phyloP scores from a whole-genome alignment of 305 asterid genomes.

The Euphrasia arctica region DNA sequence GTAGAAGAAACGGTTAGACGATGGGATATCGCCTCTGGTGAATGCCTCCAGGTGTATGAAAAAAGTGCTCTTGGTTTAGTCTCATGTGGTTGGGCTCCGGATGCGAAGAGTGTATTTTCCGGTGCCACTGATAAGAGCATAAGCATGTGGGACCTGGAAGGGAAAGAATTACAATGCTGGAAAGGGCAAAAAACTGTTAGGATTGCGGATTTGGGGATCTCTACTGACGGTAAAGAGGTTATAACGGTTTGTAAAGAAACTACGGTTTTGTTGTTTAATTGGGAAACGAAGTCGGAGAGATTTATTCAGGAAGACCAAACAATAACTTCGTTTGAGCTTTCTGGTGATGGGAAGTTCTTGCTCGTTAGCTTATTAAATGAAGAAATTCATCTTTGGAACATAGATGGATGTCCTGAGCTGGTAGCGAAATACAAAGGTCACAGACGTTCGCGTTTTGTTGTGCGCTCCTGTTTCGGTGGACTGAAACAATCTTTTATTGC shows the following conservation, averaged over 20 bases:
- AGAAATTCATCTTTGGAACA: slow-evolving; percentile 68
- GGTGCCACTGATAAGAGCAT: slow-evolving; percentile 64
- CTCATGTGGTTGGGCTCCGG: slow-evolving; percentile 75
- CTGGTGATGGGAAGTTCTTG: slow-evolving; percentile 52
- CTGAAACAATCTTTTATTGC: slow-evolving; percentile 63
- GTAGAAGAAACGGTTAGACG: slow-evolving; percentile 57
- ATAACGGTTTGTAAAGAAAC: slow-evolving; percentile 55
- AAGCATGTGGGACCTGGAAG: slow-evolving; percentile 67
- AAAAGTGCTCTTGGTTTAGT: slow-evolving; percentile 50
- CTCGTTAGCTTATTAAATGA: slow-evolving; percentile 53
- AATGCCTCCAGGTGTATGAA: slow-evolving; percentile 48
- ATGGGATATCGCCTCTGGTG: slow-evolving; percentile 67
- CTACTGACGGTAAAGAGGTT: slow-evolving; percentile 60
- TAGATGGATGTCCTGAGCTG: slow-evolving; percentile 40
- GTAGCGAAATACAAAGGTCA: slow-evolving; percentile 59
- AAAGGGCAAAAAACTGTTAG: slow-evolving; percentile 47
- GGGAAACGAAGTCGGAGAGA: slow-evolving; percentile 54
- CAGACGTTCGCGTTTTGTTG: slow-evolving; percentile 56
- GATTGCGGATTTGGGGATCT: slow-evolving; percentile 50
- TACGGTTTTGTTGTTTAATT: slow-evolving; percentile 40
- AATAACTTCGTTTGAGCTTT: slow-evolving; percentile 55
- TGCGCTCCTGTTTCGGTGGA: slow-evolving; percentile 78
- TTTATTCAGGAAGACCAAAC: slow-evolving; percentile 55
- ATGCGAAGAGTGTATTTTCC: slow-evolving; percentile 55
- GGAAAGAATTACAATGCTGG: slow-evolving; percentile 60